These are phyloP conservation scores for Russula foetens DNA, from an alignment of 768 basidiomycete genomes.

Conservation along the genomic window DNA sequence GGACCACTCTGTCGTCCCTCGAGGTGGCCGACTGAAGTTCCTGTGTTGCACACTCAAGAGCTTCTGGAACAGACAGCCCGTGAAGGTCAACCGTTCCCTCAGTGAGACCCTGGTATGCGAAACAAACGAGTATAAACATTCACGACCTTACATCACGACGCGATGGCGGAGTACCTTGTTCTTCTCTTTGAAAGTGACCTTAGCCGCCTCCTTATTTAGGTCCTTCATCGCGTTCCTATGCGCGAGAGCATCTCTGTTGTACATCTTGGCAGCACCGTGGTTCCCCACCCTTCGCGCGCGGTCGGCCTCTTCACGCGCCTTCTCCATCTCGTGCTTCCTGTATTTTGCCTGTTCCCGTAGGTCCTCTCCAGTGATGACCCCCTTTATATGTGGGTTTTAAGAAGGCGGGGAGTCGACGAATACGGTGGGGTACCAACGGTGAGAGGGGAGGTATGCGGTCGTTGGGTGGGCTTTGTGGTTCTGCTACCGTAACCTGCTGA, in stretches of 20 bases:
- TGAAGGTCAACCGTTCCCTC: constrained; percentile 4
- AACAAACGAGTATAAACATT: neutral
- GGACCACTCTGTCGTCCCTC: neutral
- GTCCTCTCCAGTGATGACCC: neutral
- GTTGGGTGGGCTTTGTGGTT: neutral
- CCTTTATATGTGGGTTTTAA: neutral
- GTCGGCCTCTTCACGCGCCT: neutral
- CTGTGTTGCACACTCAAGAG: neutral
- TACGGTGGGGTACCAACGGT: neutral
- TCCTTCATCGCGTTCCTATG: neutral
- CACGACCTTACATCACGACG: neutral
- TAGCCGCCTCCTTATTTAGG: neutral
- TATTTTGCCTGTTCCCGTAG: neutral
- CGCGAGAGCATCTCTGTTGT: neutral
- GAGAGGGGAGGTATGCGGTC: neutral
- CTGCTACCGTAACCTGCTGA: neutral
- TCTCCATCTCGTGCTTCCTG: neutral
- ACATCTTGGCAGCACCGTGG: neutral
- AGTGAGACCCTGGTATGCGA: neutral
- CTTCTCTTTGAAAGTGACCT: neutral
- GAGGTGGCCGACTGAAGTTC: neutral
- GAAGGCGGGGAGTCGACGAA: neutral
- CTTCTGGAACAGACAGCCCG: neutral
- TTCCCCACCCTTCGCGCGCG: neutral
- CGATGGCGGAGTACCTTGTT: neutral